Percentiles rank a stretch among this genome's conserved stretches.
phyloP scores from a whole-genome alignment of 192 early-diverging fungal species.

The Thoreauomyces humboldtii region DNA sequence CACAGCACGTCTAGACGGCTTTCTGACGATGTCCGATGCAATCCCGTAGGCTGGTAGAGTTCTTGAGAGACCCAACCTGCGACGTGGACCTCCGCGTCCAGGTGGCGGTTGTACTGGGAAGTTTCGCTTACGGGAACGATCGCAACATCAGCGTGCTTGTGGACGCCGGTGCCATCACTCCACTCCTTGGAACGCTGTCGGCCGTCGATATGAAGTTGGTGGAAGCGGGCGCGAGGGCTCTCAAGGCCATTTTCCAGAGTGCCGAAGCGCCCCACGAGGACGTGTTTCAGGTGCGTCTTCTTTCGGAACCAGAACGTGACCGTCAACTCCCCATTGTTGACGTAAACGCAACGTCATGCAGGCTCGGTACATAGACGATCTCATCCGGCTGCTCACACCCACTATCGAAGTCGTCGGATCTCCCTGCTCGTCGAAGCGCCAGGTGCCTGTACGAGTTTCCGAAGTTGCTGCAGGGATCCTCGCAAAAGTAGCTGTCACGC shows the following conservation, averaged over 20 bases:
- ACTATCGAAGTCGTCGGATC: not conserved
- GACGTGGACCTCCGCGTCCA: slow-evolving; percentile 45
- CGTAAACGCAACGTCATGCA: too few relatives aligned
- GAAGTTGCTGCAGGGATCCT: slow-evolving; percentile 66
- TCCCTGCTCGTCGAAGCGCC: not conserved
- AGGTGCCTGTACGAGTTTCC: slow-evolving; percentile 45
- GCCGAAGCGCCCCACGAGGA: slow-evolving; percentile 38
- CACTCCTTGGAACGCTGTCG: slow-evolving; percentile 47
- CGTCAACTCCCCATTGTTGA: too few relatives aligned
- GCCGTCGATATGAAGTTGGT: slow-evolving; percentile 46
- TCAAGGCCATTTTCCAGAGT: slow-evolving; percentile 64
- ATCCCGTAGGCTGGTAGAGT: slow-evolving; percentile 54
- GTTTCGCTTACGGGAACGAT: slow-evolving; percentile 67
- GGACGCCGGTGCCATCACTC: slow-evolving; percentile 54
- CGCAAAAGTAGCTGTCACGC: slow-evolving; percentile 56
- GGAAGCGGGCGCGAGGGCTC: slow-evolving; percentile 64
- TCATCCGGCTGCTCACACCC: slow-evolving; percentile 17
- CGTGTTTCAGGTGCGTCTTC: slow-evolving; percentile 24
- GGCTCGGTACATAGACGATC: slow-evolving; percentile 12
- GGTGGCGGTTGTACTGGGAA: slow-evolving; percentile 65
- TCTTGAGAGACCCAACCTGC: slow-evolving; percentile 36
- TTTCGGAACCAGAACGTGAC: too few relatives aligned
- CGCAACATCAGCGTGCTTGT: slow-evolving; percentile 59
- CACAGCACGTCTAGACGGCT: not conserved
- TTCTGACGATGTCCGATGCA: not conserved